Evolutionary conservation across 108 stramenopile species (phyloP).

Genomic region (Cyclotella cryptica): DNA sequence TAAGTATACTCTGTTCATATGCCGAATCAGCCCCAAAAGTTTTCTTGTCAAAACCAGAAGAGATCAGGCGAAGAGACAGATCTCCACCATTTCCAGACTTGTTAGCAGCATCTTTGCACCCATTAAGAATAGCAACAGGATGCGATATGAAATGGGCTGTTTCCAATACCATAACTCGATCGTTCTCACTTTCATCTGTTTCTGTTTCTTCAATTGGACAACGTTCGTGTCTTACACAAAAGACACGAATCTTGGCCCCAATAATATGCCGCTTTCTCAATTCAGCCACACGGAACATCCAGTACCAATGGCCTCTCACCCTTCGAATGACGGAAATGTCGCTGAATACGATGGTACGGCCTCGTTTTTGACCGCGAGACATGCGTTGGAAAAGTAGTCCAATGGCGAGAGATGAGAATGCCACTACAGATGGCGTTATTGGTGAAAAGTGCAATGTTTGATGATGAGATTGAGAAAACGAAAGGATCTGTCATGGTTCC

Average conservation of each 20-base stretch:
- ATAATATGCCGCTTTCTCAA: constrained; percentile 91
- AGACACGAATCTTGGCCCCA: constrained; percentile 91
- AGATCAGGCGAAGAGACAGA: background rate
- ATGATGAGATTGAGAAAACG: background rate
- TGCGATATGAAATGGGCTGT: constrained; percentile 51
- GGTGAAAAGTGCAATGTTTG: too few species aligned
- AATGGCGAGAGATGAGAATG: constrained; percentile 92
- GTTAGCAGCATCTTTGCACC: constrained; percentile 8
- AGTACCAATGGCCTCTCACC: constrained; percentile 79
- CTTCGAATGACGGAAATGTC: constrained; percentile 86
- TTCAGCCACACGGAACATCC: constrained; percentile 96
- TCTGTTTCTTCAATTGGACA: constrained; percentile 67
- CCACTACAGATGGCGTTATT: constrained; percentile 31
- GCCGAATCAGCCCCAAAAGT: constrained; percentile 39
- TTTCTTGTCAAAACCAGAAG: constrained; percentile 1
- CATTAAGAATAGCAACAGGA: constrained; percentile 42
- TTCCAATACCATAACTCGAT: constrained; percentile 32
- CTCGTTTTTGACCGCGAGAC: constrained; percentile 86
- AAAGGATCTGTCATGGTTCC: background rate
- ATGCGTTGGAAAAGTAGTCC: constrained; percentile 93
- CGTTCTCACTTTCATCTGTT: constrained; percentile 19
- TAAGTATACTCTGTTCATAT: constrained; percentile 78
- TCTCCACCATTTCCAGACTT: background rate
- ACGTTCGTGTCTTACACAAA: constrained; percentile 89
- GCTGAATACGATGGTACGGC: constrained; percentile 90